Evolutionary conservation across 2,329 filamentous ascomycete genomes (phyloP).

Genomic region (Dactylellina sp.): DNA sequence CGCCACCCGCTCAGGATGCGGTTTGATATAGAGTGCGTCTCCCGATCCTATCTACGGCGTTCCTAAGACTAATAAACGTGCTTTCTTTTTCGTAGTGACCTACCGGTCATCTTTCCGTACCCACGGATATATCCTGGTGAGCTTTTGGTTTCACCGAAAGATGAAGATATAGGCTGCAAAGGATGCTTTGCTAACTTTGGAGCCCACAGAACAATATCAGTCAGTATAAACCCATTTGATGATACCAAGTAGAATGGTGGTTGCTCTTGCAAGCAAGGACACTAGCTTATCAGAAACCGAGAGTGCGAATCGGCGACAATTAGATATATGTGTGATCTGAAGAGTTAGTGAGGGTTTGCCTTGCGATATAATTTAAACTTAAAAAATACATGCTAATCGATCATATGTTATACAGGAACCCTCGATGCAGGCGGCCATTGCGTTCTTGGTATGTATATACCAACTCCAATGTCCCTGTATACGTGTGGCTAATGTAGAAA

Average conservation of each 20-base stretch:
- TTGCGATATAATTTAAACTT: slow-evolving; percentile 7
- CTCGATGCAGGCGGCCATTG: slow-evolving; percentile 95
- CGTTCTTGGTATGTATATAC: slow-evolving; percentile 70
- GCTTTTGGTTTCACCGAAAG: slow-evolving; percentile 56
- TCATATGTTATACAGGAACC: slow-evolving; percentile 68
- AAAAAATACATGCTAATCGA: background rate
- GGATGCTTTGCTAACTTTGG: slow-evolving; percentile 40
- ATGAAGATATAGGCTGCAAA: slow-evolving; percentile 37
- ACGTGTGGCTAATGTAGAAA: background rate
- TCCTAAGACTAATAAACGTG: slow-evolving; percentile 14
- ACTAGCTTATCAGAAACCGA: slow-evolving; percentile 59
- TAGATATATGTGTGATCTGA: slow-evolving; percentile 85
- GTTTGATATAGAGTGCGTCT: slow-evolving; percentile 60
- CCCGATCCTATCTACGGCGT: background rate
- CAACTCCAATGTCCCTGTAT: background rate
- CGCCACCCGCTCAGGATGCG: slow-evolving; percentile 53
- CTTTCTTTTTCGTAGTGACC: slow-evolving; percentile 64
- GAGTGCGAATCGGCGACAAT: slow-evolving; percentile 57
- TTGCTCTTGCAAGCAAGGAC: background rate
- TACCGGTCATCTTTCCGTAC: slow-evolving; percentile 72
- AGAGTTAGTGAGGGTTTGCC: slow-evolving; percentile 65
- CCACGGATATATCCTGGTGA: slow-evolving; percentile 71
- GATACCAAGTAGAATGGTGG: background rate
- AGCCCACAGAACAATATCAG: slow-evolving; percentile 69
- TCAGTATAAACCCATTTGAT: slow-evolving; percentile 54